phyloP scores from a whole-genome alignment of 2,329 filamentous ascomycete species.

The Bipolaris cookei region DNA sequence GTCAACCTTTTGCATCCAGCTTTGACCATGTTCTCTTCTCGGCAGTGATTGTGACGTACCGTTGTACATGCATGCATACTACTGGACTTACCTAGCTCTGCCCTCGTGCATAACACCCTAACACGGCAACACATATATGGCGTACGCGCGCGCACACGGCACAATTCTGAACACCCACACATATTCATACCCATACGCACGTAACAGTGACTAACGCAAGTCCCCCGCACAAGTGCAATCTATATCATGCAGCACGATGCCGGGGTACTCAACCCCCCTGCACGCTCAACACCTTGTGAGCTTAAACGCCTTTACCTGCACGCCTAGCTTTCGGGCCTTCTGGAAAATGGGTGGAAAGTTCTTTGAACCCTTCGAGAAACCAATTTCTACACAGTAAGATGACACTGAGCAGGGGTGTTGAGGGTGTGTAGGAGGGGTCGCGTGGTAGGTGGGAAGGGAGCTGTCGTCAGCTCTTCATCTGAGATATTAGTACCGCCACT shows the following conservation, averaged over 20 bases:
- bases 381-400: neutral
- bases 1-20: neutral
- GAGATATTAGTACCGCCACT: neutral
- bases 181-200: neutral
- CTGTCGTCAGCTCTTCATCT: neutral
- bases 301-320: constrained; percentile 11
- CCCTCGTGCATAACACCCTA: constrained; percentile 1
- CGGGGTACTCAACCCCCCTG: constrained; percentile 1
- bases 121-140: neutral
- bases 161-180: neutral
- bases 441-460: neutral
- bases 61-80: neutral
- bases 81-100: neutral
- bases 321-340: constrained; percentile 12
- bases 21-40: neutral
- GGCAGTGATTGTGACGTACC: neutral
- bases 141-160: neutral
- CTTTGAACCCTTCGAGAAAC: constrained; percentile 8
- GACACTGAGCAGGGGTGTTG: neutral
- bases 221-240: constrained; percentile 7
- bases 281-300: constrained; percentile 3
- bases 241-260: constrained; percentile 10
- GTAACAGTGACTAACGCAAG: constrained; percentile 2
- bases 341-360: constrained; percentile 9
- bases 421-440: neutral